Base-by-base conservation (phyloP, 2,329 filamentous ascomycete genomes). In the Onygena corvina region DNA sequence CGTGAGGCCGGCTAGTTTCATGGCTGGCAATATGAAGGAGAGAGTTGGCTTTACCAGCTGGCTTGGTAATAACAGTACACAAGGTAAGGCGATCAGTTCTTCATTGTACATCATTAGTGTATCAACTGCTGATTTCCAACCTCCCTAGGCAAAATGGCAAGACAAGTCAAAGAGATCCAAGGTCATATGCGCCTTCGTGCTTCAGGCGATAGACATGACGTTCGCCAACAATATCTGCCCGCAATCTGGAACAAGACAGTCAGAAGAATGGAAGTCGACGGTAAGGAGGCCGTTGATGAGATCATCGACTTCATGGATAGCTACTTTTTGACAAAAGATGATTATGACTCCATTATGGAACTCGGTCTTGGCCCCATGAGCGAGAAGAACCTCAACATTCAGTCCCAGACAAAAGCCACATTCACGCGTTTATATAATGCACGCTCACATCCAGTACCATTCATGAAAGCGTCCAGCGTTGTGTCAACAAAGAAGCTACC, bases 221-320 rank as follows among this genome's bases (percentile, higher is more conserved):
- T 96, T 57, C 83, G 92, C 34, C 90, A 98, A 66, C 86, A 94
- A 61, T 98, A 98, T 59, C 69, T 98, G 56, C 92, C 92, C 1
- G 71, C 89, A 1, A 74, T 98, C 1, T 96, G 90, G 86, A 77
- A 84, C 40, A 79, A 83, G 60, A 75, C 90, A 18, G 75, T 94
- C 56, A 81, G 84, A 58, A 76, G 79, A 51, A 71, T 98, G 48
- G 77, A 87, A 58, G 64, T 71, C 0, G 82, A 93, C 50, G 92
- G 92, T 58, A 92, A 86, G 60, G 88, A 93, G 1, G 77, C 77
- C 5, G 83, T 95, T 3, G 75, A 78, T 1, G 82, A 85, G 1
- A 83, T 95, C 48, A 98, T 98, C 60, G 80, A 92, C 48, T 74
- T 95, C 48, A 96, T 98, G 92, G 92, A 98, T 62, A 88, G 83